These are phyloP conservation scores for Polytrichum formosum DNA, from an alignment of 225 moss, liverwort and hornwort species.

Conservation along the genomic window DNA sequence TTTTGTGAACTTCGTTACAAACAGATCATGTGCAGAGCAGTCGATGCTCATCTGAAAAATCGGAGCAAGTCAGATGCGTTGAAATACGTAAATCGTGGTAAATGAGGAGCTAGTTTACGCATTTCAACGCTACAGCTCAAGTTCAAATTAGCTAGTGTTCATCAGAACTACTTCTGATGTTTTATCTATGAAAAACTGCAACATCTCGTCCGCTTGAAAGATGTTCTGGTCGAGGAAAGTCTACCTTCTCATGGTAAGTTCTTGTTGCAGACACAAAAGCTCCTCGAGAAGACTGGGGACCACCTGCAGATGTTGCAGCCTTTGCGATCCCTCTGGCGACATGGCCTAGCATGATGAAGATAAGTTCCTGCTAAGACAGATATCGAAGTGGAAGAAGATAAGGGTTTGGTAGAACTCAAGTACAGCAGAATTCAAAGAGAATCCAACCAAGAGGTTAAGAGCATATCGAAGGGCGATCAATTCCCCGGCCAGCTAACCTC, in stretches of 20 bases:
- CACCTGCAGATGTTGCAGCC: constrained; percentile 22
- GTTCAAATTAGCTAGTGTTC: background rate
- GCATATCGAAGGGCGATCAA: no score
- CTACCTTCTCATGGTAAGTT: constrained; percentile 89
- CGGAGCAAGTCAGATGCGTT: background rate
- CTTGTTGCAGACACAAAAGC: constrained; percentile 31
- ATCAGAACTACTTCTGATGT: background rate
- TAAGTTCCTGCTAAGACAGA: constrained; percentile 8
- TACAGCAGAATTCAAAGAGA: no score
- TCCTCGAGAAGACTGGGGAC: constrained; percentile 20
- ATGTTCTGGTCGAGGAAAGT: background rate
- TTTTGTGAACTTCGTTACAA: background rate
- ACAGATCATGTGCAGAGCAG: background rate
- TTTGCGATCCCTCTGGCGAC: constrained; percentile 32
- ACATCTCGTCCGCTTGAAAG: background rate
- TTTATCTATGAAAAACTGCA: background rate
- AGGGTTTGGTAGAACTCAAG: no score
- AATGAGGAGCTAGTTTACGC: background rate
- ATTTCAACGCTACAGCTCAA: background rate
- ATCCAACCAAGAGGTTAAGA: no score
- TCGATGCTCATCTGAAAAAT: background rate
- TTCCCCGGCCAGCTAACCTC: no score
- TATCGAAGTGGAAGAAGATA: background rate
- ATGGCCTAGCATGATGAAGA: constrained; percentile 42
- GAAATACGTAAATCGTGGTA: background rate